Evolutionary conservation across 441 rosid genomes (phyloP).

Genomic region (Corymbia citriodora): DNA sequence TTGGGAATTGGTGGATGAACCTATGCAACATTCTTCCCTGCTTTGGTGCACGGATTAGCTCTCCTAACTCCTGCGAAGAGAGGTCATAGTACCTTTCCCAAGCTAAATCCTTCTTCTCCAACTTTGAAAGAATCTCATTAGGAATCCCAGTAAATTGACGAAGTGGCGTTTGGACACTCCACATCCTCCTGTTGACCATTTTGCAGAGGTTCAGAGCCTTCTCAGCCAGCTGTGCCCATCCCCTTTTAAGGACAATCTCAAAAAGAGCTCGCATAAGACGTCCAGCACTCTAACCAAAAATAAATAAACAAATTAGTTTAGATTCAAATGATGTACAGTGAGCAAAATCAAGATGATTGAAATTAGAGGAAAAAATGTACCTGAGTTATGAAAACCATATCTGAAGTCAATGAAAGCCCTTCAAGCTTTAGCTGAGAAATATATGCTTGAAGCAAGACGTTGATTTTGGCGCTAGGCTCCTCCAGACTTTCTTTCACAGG

Average conservation of each 20-base stretch:
- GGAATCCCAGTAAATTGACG: constrained; percentile 87
- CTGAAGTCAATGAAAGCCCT: constrained; percentile 92
- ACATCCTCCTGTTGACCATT: constrained; percentile 91
- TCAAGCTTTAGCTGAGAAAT: constrained; percentile 94
- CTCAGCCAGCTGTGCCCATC: constrained; percentile 94
- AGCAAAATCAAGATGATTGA: background rate
- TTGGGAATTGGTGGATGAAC: constrained; percentile 89
- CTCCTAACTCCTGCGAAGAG: constrained; percentile 87
- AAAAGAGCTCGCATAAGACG: constrained; percentile 91
- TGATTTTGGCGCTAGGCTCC: constrained; percentile 95
- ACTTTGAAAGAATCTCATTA: constrained; percentile 68
- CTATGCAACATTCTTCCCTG: constrained; percentile 92
- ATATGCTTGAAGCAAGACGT: constrained; percentile 91
- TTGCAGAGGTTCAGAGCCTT: constrained; percentile 88
- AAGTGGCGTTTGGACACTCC: constrained; percentile 95
- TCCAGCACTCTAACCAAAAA: constrained; percentile 65
- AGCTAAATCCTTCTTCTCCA: constrained; percentile 93
- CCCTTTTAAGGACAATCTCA: constrained; percentile 86
- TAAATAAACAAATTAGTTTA: background rate
- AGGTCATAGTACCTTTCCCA: constrained; percentile 97
- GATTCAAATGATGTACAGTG: background rate
- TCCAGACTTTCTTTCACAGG: constrained; percentile 95
- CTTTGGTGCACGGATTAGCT: constrained; percentile 74
- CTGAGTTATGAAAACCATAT: constrained; percentile 96
- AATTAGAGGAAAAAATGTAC: constrained; percentile 20